These are phyloP conservation scores for Wickerhamomyces sp. DNA, from an alignment of 1,139 yeast genomes.

Conservation along the genomic window DNA sequence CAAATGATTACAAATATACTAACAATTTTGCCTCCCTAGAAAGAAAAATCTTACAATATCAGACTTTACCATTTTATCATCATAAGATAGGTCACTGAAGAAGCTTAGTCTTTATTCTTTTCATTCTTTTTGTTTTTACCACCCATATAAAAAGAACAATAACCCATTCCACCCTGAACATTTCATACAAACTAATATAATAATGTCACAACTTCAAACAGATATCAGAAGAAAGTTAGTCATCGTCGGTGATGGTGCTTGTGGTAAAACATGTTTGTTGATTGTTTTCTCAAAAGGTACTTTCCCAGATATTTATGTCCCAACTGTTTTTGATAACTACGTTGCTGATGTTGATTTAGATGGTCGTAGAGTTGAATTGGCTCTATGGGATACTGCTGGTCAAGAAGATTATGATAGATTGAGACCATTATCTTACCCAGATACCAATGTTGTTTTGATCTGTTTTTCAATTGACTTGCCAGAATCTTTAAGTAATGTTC, in stretches of 20 bases:
- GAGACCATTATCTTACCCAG: slow-evolving; percentile 91
- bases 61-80: no score
- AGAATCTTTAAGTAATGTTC: slow-evolving; percentile 87
- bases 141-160: not conserved
- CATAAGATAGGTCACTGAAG: no score
- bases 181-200: not conserved
- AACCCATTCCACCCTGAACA: not conserved
- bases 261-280: slow-evolving; percentile 80
- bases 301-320: slow-evolving; percentile 93
- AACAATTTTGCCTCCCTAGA: not conserved
- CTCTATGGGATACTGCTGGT: slow-evolving; percentile 98
- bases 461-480: slow-evolving; percentile 92
- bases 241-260: slow-evolving; percentile 85
- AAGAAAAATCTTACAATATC: no score
- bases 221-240: slow-evolving; percentile 76
- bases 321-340: slow-evolving; percentile 93
- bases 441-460: slow-evolving; percentile 84
- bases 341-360: slow-evolving; percentile 93
- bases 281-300: slow-evolving; percentile 91
- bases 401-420: slow-evolving; percentile 96
- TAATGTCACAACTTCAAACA: slow-evolving; percentile 34
- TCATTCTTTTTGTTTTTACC: not conserved
- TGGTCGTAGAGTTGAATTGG: slow-evolving; percentile 90
- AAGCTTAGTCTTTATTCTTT: not conserved
- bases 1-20: not conserved